A percentile compares a stretch with the other conserved stretches of the same genome.
Conservation (phyloP, 2,329 filamentous ascomycete genomes). For the Anthostomella pinea region DNA sequence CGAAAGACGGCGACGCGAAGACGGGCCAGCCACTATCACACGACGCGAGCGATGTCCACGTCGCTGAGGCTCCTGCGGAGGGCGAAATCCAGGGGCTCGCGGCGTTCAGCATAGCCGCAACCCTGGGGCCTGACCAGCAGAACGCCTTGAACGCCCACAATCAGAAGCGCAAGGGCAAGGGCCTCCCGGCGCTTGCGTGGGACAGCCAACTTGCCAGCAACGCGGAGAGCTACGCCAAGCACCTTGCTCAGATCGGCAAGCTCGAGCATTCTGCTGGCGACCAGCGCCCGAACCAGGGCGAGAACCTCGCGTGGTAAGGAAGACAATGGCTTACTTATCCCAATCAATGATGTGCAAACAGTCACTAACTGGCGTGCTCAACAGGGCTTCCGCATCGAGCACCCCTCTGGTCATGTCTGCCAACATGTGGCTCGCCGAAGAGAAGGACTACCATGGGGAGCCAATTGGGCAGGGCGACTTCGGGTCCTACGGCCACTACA, state of each 20-base stretch:
- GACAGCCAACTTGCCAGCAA: constrained; percentile 27
- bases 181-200: constrained; percentile 26
- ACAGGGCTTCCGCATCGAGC: constrained; percentile 16
- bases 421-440: constrained; percentile 33
- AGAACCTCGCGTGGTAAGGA: constrained; percentile 35
- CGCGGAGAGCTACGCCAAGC: constrained; percentile 29
- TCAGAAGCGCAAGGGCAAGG: constrained; percentile 25
- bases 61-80: not conserved
- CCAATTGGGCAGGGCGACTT: constrained; percentile 35
- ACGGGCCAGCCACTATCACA: too few species aligned
- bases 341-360: not conserved
- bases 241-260: constrained; percentile 27
- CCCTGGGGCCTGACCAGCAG: constrained; percentile 20
- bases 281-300: constrained; percentile 30
- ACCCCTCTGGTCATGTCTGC: constrained; percentile 24
- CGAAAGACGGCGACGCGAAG: too few species aligned
- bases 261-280: constrained; percentile 29
- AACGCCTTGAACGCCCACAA: constrained; percentile 30
- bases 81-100: constrained; percentile 1
- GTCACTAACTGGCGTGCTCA: not conserved
- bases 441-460: constrained; percentile 32
- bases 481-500: constrained; percentile 33
- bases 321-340: constrained; percentile 5
- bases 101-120: constrained; percentile 12
- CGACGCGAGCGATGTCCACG: too few species aligned